Conservation (phyloP, 1,284 basidiomycete species). For the Meripilus lineatus region DNA sequence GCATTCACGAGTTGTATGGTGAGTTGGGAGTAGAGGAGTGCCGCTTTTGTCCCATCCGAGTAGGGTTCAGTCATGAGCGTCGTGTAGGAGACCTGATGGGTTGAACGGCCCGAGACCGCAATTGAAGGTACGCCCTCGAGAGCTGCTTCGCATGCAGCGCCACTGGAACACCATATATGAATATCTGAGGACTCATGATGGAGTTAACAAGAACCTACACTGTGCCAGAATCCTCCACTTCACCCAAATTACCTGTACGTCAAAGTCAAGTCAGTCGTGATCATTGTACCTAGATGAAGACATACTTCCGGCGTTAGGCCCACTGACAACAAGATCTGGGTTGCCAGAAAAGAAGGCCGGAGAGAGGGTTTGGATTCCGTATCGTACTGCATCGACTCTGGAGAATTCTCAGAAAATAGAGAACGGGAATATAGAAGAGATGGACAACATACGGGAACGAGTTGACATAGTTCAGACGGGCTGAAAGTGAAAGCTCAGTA, state of each 20-base stretch:
- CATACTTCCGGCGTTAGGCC: conserved; percentile 47
- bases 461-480: conserved; percentile 33
- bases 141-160: conserved; percentile 43
- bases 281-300: conserved; percentile 1
- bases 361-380: conserved; percentile 42
- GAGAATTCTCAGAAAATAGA: not conserved
- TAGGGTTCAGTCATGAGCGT: conserved; percentile 33
- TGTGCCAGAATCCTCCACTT: conserved; percentile 34
- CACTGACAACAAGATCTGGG: conserved; percentile 49
- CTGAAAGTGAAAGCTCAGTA: conserved; percentile 11
- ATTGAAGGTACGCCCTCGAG: conserved; percentile 43
- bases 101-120: conserved; percentile 42
- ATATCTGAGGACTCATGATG: not conserved
- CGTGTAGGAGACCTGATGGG: conserved; percentile 39
- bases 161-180: conserved; percentile 31
- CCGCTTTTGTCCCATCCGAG: conserved; percentile 29
- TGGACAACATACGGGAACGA: conserved; percentile 21
- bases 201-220: conserved; percentile 29
- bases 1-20: conserved; percentile 34
- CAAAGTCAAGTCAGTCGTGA: no score
- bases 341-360: conserved; percentile 35
- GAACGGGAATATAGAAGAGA: not conserved
- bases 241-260: not conserved
- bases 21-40: conserved; percentile 37
- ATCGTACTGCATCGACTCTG: conserved; percentile 37